Conservation (phyloP, 2,329 filamentous ascomycete species). For the Endothia cerciana region DNA sequence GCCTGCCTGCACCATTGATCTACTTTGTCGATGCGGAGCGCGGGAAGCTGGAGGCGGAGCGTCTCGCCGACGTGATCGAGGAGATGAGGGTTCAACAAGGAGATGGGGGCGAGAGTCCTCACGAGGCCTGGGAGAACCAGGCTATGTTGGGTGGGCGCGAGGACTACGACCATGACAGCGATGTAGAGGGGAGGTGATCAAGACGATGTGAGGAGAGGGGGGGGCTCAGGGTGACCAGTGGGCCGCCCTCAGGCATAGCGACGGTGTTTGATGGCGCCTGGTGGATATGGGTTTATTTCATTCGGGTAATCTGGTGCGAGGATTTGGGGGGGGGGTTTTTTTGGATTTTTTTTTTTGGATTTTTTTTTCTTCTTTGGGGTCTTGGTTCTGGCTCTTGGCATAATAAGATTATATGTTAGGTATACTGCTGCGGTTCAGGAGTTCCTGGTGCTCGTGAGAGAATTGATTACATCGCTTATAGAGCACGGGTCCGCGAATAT, state of each 20-base stretch:
- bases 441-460: not conserved
- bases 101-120: not conserved
- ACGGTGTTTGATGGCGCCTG: slow-evolving; percentile 7
- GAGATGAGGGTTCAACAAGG: slow-evolving; percentile 45
- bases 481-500: too few species aligned
- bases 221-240: not conserved
- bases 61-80: slow-evolving; percentile 64
- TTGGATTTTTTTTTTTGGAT: not conserved
- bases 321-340: too few species aligned
- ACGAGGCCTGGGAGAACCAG: slow-evolving; percentile 16
- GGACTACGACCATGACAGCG: slow-evolving; percentile 26
- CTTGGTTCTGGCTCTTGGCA: not conserved
- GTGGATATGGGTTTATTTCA: not conserved
- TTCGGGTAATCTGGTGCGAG: not conserved
- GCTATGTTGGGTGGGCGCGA: slow-evolving; percentile 33
- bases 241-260: slow-evolving; percentile 6
- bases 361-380: not conserved
- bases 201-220: not conserved
- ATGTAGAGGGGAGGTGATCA: slow-evolving; percentile 2
- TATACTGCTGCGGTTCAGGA: not conserved
- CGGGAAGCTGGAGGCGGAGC: slow-evolving; percentile 70
- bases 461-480: too few species aligned
- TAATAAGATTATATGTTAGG: not conserved
- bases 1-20: slow-evolving; percentile 82
- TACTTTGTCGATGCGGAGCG: slow-evolving; percentile 83